A percentile compares a stretch with the other conserved stretches of the same genome.
Conservation (phyloP, 208 protist genomes). For the Porcisia deanei region DNA sequence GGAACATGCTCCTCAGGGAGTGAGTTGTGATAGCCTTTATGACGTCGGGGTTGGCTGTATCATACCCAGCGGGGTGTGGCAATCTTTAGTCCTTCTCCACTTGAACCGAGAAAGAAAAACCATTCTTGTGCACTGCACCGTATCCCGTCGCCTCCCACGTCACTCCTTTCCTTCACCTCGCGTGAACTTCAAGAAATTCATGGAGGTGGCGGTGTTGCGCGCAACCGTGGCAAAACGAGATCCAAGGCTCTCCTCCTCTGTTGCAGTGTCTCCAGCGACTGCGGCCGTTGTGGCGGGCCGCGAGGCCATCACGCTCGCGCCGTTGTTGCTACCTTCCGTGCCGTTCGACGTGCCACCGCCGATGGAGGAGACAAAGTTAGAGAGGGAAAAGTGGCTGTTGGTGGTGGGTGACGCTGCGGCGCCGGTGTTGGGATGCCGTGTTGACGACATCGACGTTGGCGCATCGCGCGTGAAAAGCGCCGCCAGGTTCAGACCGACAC, state of each 20-base stretch:
- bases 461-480: conserved; percentile 50
- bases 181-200: conserved; percentile 80
- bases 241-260: conserved; percentile 49
- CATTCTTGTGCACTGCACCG: not conserved
- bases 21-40: not conserved
- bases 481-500: conserved; percentile 48
- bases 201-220: conserved; percentile 60
- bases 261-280: not conserved
- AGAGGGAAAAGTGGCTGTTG: conserved; percentile 29
- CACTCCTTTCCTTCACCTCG: conserved; percentile 34
- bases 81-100: not conserved
- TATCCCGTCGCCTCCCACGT: not conserved
- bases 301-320: not conserved
- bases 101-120: not conserved
- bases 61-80: not conserved
- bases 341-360: conserved; percentile 1
- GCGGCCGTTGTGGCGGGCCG: not conserved
- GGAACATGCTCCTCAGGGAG: too few relatives aligned
- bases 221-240: conserved; percentile 61
- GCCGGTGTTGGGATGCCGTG: not conserved
- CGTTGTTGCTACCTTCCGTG: not conserved
- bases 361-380: conserved; percentile 36
- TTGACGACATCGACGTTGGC: conserved; percentile 9
- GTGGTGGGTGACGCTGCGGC: conserved; percentile 8
- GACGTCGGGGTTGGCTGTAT: not conserved